Evolutionary conservation across 257 asterid genomes (phyloP), one percentile per base, ranked within the genome.

Genomic region (Sherardia arvensis): DNA sequence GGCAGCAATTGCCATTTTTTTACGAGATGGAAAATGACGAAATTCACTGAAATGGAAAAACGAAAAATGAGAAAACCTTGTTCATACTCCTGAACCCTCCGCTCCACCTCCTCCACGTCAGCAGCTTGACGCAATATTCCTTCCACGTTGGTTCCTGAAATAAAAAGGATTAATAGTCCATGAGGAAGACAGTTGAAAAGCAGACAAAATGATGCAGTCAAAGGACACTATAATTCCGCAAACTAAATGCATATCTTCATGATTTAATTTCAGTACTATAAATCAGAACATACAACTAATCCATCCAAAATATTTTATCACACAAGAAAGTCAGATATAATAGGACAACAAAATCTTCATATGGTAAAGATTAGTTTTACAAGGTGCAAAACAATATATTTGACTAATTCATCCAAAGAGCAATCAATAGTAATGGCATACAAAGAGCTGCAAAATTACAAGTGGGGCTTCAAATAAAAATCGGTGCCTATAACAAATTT

Each of bases 61-160:
- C 3, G 65, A 40, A 47, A 57, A 45, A 21, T 43, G 3, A 7
- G 14, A 45, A 43, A 58, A 90, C 97, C 97, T 90, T 82, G 88
- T 73, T 87, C 97, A 58, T 90, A 90, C 70, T 85, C 92, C 54
- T 85, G 84, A 73, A 90, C 95, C 83, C 97, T 77, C 61, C 64
- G 81, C 22, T 80, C 88, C 61, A 90, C 97, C 84, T 90, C 97
- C 78, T 90, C 97, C 43, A 87, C 94, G 59, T 90, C 97, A 34
- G 97, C 97, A 64, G 95, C 74, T 69, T 82, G 92, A 61, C 97
- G 80, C 78, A 90, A 76, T 66, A 90, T 87, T 70, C 97, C 97
- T 80, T 90, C 97, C 33, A 83, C 86, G 68, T 77, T 80, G 59
- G 60, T 74, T 81, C 95, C 97, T 90, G 80, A 66, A 14, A 59